Evolutionary conservation across 2,329 filamentous ascomycete species (phyloP).

Genomic region (Talaromyces islandicus): DNA sequence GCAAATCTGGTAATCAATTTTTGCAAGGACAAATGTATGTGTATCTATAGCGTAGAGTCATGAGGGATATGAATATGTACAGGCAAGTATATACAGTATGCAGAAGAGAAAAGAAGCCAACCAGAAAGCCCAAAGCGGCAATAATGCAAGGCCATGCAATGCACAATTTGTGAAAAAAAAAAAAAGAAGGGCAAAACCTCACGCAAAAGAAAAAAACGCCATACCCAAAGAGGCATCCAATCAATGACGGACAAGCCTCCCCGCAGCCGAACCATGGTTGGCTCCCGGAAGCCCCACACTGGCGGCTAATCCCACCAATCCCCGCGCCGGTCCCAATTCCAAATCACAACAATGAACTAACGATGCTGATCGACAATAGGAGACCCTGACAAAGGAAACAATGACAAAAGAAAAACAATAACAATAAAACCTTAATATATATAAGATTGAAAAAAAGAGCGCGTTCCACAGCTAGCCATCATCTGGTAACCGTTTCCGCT

Average conservation of each 20-base stretch:
- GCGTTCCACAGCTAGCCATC: not conserved
- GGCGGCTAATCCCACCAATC: constrained; percentile 1
- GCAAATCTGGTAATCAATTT: too few species aligned
- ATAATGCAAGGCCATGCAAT: not conserved
- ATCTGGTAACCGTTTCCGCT: not conserved
- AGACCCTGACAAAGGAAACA: not conserved
- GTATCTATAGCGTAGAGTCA: not conserved
- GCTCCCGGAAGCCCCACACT: not conserved
- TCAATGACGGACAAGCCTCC: not conserved
- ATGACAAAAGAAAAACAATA: not conserved
- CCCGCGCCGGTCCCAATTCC: not conserved
- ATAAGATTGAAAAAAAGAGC: not conserved
- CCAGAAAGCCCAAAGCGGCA: not conserved
- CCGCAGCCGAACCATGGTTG: not conserved
- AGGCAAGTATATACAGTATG: not conserved
- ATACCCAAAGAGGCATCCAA: not conserved
- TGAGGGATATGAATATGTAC: not conserved
- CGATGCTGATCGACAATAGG: not conserved
- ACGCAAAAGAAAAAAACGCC: not conserved
- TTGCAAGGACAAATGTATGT: not conserved
- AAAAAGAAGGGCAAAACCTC: too few species aligned
- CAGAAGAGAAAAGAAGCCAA: not conserved
- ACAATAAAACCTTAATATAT: not conserved
- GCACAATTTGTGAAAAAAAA: not conserved
- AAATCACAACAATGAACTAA: not conserved